A percentile compares a stretch with the other conserved stretches of the same genome.
phyloP scores from a whole-genome alignment of 73 alveolate species.

The Tetrahymena thermophila region DNA sequence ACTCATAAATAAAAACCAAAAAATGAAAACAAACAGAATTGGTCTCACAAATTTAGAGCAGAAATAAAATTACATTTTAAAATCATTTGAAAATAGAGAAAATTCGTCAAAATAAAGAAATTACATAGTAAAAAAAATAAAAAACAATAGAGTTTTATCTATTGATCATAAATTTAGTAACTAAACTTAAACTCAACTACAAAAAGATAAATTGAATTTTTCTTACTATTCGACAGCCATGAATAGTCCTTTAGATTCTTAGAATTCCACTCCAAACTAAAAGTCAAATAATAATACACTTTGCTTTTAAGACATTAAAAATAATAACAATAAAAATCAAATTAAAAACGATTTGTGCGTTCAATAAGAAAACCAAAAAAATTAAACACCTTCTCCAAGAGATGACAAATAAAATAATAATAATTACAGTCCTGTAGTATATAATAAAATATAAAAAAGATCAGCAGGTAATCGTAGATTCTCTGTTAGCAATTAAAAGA shows the following conservation, averaged over 20 bases:
- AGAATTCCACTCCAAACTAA: not conserved
- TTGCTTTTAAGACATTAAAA: not conserved
- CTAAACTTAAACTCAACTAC: not conserved
- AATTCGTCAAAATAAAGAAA: not conserved
- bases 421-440: not conserved
- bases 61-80: too few relatives aligned
- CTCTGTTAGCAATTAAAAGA: not conserved
- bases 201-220: not conserved
- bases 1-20: not conserved
- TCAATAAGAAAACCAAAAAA: not conserved
- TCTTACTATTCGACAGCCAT: not conserved
- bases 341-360: not conserved
- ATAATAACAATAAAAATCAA: not conserved
- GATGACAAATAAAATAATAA: not conserved
- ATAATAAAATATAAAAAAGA: not conserved
- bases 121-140: not conserved
- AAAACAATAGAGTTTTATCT: not conserved
- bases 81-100: not conserved
- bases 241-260: not conserved
- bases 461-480: not conserved
- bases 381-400: not conserved
- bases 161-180: not conserved
- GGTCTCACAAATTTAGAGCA: not conserved
- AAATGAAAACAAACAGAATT: not conserved
- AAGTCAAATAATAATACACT: not conserved